phyloP scores from a whole-genome alignment of 371 early-diverging fungal species.

The Mucor plumbeus region DNA sequence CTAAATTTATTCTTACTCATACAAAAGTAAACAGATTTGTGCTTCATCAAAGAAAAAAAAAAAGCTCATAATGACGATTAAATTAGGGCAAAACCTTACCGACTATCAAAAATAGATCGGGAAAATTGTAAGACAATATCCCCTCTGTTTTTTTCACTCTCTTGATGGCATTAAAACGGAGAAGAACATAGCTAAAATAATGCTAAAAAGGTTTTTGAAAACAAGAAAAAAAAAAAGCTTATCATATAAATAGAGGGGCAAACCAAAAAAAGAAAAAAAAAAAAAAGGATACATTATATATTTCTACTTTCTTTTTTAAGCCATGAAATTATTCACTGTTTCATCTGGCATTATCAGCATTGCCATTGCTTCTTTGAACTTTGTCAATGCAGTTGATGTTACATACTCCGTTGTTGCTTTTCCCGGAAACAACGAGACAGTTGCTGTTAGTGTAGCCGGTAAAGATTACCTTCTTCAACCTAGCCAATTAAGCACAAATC shows the following conservation, averaged over 20 bases:
- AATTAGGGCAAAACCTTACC: background rate
- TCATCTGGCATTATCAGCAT: constrained; percentile 11
- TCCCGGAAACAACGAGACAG: constrained; percentile 30
- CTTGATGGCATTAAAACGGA: background rate
- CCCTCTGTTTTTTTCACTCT: too few relatives aligned
- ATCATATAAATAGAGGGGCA: background rate
- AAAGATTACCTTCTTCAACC: constrained; percentile 27
- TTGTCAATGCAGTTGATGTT: constrained; percentile 32
- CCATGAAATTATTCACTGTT: constrained; percentile 7
- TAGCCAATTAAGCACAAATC: constrained; percentile 21
- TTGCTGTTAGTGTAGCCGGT: constrained; percentile 35
- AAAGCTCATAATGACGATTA: constrained; percentile 1
- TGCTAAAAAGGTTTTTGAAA: background rate
- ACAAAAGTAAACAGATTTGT: too few relatives aligned
- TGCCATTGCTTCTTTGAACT: constrained; percentile 1
- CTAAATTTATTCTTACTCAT: too few relatives aligned
- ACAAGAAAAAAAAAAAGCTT: background rate
- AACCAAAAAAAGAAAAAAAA: background rate
- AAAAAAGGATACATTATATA: background rate
- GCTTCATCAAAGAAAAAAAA: background rate
- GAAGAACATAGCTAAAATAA: background rate
- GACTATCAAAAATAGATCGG: background rate
- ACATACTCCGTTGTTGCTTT: constrained; percentile 47
- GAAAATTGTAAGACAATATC: background rate
- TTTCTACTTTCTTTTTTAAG: background rate